These are phyloP conservation scores for Aspergillus fumigatus DNA, from an alignment of 2,329 filamentous ascomycete species.

Conservation along the genomic window DNA sequence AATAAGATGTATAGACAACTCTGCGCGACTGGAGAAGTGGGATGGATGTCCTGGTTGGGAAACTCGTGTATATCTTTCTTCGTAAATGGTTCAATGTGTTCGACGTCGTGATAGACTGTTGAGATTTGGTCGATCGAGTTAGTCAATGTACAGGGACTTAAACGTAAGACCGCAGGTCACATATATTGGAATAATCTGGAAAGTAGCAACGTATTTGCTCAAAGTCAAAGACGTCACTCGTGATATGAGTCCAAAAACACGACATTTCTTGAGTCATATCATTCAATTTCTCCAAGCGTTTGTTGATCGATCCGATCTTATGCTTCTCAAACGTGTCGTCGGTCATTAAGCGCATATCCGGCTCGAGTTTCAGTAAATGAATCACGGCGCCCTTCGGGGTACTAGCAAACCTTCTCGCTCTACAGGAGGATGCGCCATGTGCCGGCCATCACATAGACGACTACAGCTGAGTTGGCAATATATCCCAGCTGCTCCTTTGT, in stretches of 20 bases:
- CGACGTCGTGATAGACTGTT: no score
- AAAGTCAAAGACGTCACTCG: no score
- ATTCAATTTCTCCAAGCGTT: conserved; percentile 86
- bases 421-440: conserved; percentile 89
- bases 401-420: conserved; percentile 78
- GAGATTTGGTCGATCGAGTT: no score
- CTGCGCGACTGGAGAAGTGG: no score
- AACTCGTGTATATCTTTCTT: no score
- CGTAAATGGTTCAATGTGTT: no score
- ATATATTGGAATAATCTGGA: no score
- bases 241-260: conserved; percentile 78
- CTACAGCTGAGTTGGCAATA: conserved; percentile 80
- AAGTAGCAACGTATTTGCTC: no score
- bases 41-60: no score
- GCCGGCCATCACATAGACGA: conserved; percentile 67
- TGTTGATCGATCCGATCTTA: conserved; percentile 85
- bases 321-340: conserved; percentile 83
- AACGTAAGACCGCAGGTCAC: no score
- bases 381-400: conserved; percentile 83
- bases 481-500: conserved; percentile 98
- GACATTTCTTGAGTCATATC: conserved; percentile 81
- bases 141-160: no score
- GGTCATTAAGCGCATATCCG: conserved; percentile 68
- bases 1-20: no score
- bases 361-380: conserved; percentile 68